Evolutionary conservation across 352 stramenopile genomes (phyloP), one percentile per base, ranked within the genome.

Genomic region (Vaucheria bursata): DNA sequence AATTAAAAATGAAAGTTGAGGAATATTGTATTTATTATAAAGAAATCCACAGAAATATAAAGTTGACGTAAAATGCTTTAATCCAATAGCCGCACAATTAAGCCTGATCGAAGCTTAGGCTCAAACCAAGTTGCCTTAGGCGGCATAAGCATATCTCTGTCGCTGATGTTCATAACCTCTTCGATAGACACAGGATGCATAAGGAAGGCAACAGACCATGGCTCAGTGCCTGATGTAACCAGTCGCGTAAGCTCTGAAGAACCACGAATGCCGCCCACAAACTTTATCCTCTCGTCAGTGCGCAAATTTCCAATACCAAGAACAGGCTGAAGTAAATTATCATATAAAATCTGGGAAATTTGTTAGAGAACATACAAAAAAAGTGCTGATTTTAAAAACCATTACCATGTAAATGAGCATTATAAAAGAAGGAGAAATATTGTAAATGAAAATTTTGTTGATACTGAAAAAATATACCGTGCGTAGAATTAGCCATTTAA

Each of bases 61-160:
- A 36, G 35, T 2, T 39, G 50, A n/a, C n/a, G n/a, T n/a, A n/a
- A n/a, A n/a, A n/a, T n/a, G n/a, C n/a, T n/a, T 70, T 82, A 69
- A 38, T 84, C 79, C 38, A 82, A 67, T 40, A 75, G 66, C n/a
- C 79, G 76, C 1, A 85, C 79, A 0, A 85, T 73, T 25, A 85
- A 50, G 1, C 79, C 79, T 6, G 75, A 84, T 33, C 75, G 36
- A 34, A 84, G 69, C 45, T 85, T 85, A 2, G 79, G 79, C 75
- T 85, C 79, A 68, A 85, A 85, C 79, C 79, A 85, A 7, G 79
- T 85, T 1, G 79, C 79, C 69, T 85, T 85, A 32, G 79, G 79
- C 34, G 79, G 72, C 79, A 85, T 85, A 18, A 85, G 70, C 35
- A 65, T 29, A 18, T 85, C 76, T 0, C 75, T 75, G 67, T 85